Evolutionary conservation across 83 land plant genomes (phyloP), one percentile per base, ranked within the genome.

Genomic region (Isoetes engelmannii): DNA sequence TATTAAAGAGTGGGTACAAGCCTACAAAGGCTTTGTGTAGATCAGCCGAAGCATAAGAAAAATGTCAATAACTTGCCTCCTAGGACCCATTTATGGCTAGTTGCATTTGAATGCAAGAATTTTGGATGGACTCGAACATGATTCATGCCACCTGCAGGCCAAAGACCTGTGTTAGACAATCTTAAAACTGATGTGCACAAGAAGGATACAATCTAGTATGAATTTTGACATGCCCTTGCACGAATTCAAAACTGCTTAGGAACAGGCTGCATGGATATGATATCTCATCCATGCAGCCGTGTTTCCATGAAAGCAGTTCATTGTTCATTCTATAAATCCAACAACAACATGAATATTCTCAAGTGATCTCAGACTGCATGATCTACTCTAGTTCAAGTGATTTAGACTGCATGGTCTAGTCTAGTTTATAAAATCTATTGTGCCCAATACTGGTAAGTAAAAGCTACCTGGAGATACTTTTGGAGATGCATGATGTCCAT

Each of bases 71-170:
- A 5, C 47, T 45, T 66, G 88, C 97, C 97, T 83, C 96, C 98
- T 42, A 93, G 82, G 49, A 87, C 96, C 96, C 98, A 75, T 63
- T 84, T 90, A 73, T 93, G 98, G 55, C 89, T 84, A 48, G 95
- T 92, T 0, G 96, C 96, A 84, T 89, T 89, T 4, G 92, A 85
- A 63, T 92, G 97, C 55, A 92, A 66, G 72, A 92, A 92, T 77
- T 84, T 92, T 0, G 91, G 97, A 64, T 86, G 94, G n/a, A 92
- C 91, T 47, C 97, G 81, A 7, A 86, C 88, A 71, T 86, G 97
- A 79, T 92, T 90, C 78, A 89, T 74, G 48, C 89, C 90, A 81
- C 66, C 89, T 80, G 69, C 68, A 64, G 15, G 48, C 12, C 12
- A 53, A 59, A 18, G 1, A 18, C 62, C 1, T 12, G 55, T 51